phyloP scores from a whole-genome alignment of 305 asterid species.

The Fraxinus platypoda region DNA sequence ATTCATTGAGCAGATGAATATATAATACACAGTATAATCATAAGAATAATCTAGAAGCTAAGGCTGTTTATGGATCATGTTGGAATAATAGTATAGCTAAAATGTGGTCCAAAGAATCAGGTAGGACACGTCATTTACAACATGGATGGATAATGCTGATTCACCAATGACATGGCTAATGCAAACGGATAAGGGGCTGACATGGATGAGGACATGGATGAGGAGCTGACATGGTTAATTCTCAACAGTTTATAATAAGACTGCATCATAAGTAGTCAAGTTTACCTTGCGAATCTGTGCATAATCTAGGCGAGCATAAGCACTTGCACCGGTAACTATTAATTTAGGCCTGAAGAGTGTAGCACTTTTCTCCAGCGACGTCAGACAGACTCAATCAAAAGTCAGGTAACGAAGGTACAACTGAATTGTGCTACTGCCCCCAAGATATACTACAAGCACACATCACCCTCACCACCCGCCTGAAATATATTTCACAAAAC shows the following conservation, averaged over 20 bases:
- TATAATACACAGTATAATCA: too few relatives aligned
- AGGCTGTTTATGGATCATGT: too few relatives aligned
- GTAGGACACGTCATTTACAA: too few relatives aligned
- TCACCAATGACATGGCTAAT: too few relatives aligned
- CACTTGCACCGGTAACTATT: conserved; percentile 96
- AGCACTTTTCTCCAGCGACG: conserved; percentile 83
- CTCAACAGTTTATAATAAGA: neutral
- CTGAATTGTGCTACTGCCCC: neutral
- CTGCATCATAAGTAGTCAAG: neutral
- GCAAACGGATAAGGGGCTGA: too few relatives aligned
- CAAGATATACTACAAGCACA: conserved; percentile 3
- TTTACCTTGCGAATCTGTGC: conserved; percentile 79
- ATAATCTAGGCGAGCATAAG: conserved; percentile 91
- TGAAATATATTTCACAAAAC: neutral
- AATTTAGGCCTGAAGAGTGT: conserved; percentile 84
- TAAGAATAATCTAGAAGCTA: too few relatives aligned
- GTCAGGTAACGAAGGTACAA: neutral
- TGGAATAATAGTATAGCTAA: too few relatives aligned
- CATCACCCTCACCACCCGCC: neutral
- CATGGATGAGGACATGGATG: too few relatives aligned
- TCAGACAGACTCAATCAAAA: conserved; percentile 13
- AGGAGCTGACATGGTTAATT: too few relatives aligned
- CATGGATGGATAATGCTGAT: too few relatives aligned
- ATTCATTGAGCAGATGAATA: too few relatives aligned
- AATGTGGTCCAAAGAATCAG: too few relatives aligned